Base-by-base conservation (phyloP, 768 basidiomycete species). In the Lyophyllum semitale region DNA sequence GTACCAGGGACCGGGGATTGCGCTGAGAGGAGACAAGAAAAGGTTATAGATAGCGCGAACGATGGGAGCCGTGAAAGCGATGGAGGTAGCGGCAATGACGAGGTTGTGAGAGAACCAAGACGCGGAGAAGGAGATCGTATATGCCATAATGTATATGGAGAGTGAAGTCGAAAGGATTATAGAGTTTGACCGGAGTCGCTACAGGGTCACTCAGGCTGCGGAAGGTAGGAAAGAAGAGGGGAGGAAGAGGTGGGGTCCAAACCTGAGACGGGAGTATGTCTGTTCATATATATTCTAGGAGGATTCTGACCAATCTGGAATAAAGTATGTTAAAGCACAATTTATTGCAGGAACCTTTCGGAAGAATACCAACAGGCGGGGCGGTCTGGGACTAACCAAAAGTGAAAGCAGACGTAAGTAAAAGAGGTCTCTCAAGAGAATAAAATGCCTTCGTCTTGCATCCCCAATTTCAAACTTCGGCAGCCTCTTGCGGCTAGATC, bases 1-100 rank as follows among this genome's bases (percentile, higher is more conserved):
- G 63, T 88, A 88, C 88, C 89, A 90, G 29, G 88, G 89, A 33
- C 89, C 89, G 37, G 89, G 89, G 73, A 91, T 83, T 58, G 81
- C 77, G 68, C 83, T 78, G 63, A 91, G 82, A 47, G 88, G 88
- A 59, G 86, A 87, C 68, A 88, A 73, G 71, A 84, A 81, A 65
- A 79, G 72, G 64, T 77, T 73, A 68, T 78, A 79, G 66, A 77
- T 67, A 59, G 66, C 69, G 53, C 73, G 71, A 54, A 74, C 54
- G 55, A 75, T 54, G 60, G 74, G 54, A 62, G 67, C 73, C 27
- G 72, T 63, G 62, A 75, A 64, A 55, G 61, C 56, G 56, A 67
- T 54, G 51, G 72, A 68, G 58, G 65, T 66, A 54, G 62, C 54
- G 60, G 68, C 60, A 62, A 76, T 62, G 60, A 71, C 58, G 59